Evolutionary conservation across 1,139 yeast genomes (phyloP), one percentile per base, ranked within the genome.

Genomic region (Citeromyces hawaiiensis): DNA sequence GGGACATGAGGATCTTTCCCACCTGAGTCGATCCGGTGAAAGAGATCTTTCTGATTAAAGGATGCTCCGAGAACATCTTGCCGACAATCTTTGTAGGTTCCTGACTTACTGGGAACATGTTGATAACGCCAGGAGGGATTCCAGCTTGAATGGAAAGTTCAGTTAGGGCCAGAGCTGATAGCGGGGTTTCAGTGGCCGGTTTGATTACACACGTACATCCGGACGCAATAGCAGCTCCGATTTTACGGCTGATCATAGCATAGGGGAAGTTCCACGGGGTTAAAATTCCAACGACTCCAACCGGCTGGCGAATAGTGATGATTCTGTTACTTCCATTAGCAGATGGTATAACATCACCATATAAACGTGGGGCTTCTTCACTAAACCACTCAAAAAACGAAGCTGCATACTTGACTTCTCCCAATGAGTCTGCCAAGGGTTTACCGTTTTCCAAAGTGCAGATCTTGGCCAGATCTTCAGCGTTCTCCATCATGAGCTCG

Each of bases 251-350:
- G 45, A 88, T 83, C 97, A 88, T 88, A 4, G 96, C 94, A 40
- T 81, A 68, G 14, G 97, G 97, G 63, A 88, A 88, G 59, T 88
- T 88, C 96, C 96, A 88, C 15, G 97, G 97, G 4, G 96, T 85
- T 49, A 88, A 67, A 44, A 88, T 75, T 23, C 94, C 96, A 51
- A 91, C 85, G 1, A 85, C 94, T 16, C 96, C 96, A 40, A 88
- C 70, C 13, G 95, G 94, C 55, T 82, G 87, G 53, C 78, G 76
- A 40, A 75, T 51, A 1, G 94, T 73, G 46, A 75, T 60, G 36
- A 82, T 80, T 50, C 87, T 68, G 54, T 69, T 74, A 30, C 61
- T 51, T 27, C 75, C 60, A 50, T 65, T 69, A 18, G 72, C 61
- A 2, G 94, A 81, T 40, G 76, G 80, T 44, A 85, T 78, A 2